These are phyloP conservation scores for Incumbomyces delicatus DNA, from an alignment of 2,329 filamentous ascomycete genomes.

Conservation along the genomic window DNA sequence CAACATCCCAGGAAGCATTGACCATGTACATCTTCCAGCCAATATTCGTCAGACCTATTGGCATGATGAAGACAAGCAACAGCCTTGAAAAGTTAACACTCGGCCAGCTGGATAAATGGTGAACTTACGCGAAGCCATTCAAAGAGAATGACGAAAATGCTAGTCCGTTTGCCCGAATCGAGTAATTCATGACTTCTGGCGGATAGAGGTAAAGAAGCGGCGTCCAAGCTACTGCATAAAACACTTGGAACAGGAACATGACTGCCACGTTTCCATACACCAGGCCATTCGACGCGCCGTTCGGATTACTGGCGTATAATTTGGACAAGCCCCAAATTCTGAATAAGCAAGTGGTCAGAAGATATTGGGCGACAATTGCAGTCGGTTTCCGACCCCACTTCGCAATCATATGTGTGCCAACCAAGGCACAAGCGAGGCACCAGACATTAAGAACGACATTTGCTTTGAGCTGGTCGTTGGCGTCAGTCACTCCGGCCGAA, in stretches of 20 bases:
- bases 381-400: conserved; percentile 34
- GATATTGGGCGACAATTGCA: conserved; percentile 24
- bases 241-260: conserved; percentile 45
- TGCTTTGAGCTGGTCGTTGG: conserved; percentile 35
- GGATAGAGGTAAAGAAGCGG: conserved; percentile 41
- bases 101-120: conserved; percentile 30
- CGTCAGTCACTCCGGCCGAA: conserved; percentile 38
- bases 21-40: conserved; percentile 39
- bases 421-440: conserved; percentile 35
- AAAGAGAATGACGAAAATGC: conserved; percentile 27
- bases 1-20: conserved; percentile 31
- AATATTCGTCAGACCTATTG: conserved; percentile 34
- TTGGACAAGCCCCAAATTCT: conserved; percentile 44
- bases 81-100: conserved; percentile 33
- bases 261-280: conserved; percentile 38
- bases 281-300: conserved; percentile 18
- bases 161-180: conserved; percentile 40
- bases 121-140: conserved; percentile 17
- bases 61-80: conserved; percentile 31
- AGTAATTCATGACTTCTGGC: conserved; percentile 41
- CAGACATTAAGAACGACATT: conserved; percentile 46
- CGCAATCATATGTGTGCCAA: conserved; percentile 36
- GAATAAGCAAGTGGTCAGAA: conserved; percentile 36
- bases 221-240: conserved; percentile 43
- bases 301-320: conserved; percentile 24